Percentiles rank a stretch among this genome's conserved stretches.
Conservation (phyloP, 1,284 basidiomycete species). For the Apiotrichum domesticum region DNA sequence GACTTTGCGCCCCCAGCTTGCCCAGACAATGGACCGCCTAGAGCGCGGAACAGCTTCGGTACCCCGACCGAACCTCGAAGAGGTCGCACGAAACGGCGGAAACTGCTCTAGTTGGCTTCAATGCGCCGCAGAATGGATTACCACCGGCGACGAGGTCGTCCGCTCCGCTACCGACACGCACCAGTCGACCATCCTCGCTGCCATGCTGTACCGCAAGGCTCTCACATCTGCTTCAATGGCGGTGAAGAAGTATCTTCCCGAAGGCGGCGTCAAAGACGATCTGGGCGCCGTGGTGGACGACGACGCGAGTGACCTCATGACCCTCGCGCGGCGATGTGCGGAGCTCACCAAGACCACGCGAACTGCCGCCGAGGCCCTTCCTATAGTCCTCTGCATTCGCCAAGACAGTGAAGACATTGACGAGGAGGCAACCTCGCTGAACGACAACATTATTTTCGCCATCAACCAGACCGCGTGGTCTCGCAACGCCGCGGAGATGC, state of each 20-base stretch:
- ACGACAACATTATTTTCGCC: neutral
- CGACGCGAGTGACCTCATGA: slow-evolving; percentile 12
- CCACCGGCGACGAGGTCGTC: slow-evolving; percentile 7
- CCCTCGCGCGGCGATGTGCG: slow-evolving; percentile 7
- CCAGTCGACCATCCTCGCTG: slow-evolving; percentile 12
- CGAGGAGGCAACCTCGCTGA: neutral
- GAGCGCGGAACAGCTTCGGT: slow-evolving; percentile 2
- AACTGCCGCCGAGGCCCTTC: slow-evolving; percentile 7
- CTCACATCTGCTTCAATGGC: slow-evolving; percentile 8
- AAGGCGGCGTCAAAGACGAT: slow-evolving; percentile 9
- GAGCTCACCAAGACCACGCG: slow-evolving; percentile 1
- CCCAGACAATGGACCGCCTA: neutral
- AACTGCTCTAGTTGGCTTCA: slow-evolving; percentile 13
- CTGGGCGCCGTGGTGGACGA: slow-evolving; percentile 11
- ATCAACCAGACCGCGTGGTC: slow-evolving; percentile 13
- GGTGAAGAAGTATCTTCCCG: slow-evolving; percentile 7
- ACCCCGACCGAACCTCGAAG: slow-evolving; percentile 12
- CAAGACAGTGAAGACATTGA: slow-evolving; percentile 5
- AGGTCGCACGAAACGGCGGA: slow-evolving; percentile 1
- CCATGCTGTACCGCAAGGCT: slow-evolving; percentile 20
- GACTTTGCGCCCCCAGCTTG: slow-evolving; percentile 7
- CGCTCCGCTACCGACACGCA: slow-evolving; percentile 6
- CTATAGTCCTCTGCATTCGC: slow-evolving; percentile 9
- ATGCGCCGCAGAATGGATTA: slow-evolving; percentile 6
- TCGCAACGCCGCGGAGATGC: neutral